Evolutionary conservation across 1,284 basidiomycete species (phyloP), one percentile per base, ranked within the genome.

Genomic region (Stereum hirsutum): DNA sequence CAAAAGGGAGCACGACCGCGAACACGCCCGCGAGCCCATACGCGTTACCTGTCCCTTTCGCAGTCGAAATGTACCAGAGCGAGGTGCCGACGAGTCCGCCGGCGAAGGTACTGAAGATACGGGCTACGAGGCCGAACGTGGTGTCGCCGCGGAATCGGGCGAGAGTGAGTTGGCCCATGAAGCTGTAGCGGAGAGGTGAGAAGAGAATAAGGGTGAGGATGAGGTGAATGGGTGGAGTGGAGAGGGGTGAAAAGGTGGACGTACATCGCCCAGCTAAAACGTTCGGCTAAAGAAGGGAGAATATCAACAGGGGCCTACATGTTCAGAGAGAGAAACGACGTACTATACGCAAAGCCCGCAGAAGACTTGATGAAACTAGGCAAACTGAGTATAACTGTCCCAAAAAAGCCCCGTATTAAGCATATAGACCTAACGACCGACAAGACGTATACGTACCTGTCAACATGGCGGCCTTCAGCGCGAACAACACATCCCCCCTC

Each of bases 81-180:
- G 74, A 62, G 50, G 81, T 71, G 1, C 89, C 91, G 5, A 79
- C 57, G 1, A 82, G 46, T 2, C 80, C 79, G 6, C 89, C 89
- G 44, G 74, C 64, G 51, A 89, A 81, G 0, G 88, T 87, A 33
- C 76, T 77, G 4, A 76, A 39, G 11, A 88, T 66, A 45, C 87
- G 72, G 1, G 75, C 69, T 2, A 79, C 61, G 34, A 85, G 72
- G 1, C 76, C 81, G 42, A 82, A 81, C 0, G 77, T 73, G 0
- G 88, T 91, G 47, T 90, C 88, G 1, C 88, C 89, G 43, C 81
- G 69, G 54, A 83, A 85, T 7, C 81, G 72, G 10, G 80, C 65
- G 1, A 85, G 59, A 0, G 81, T 84, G 15, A 85, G 61, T 49
- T 87, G 82, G 0, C 73, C 81, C 76, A 86, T 83, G 52, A 87